These are phyloP conservation scores for Noccaea bulbosa DNA, from an alignment of 345 rosid species.

Conservation along the genomic window DNA sequence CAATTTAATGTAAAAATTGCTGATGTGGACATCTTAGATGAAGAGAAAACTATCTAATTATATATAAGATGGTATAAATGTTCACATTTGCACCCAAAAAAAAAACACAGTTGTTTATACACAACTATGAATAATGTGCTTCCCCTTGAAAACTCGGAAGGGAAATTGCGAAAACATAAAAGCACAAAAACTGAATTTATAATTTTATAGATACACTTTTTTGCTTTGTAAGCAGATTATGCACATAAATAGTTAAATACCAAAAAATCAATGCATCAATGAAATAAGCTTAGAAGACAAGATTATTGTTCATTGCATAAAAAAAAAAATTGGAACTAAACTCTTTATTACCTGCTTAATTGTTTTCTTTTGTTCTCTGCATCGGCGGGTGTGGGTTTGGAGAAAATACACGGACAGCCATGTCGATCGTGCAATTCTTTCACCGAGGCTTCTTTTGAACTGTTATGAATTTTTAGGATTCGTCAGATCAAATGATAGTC, in stretches of 20 bases:
- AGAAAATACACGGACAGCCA: conserved; percentile 58
- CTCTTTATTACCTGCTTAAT: conserved; percentile 59
- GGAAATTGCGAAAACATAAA: neutral
- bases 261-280: conserved; percentile 54
- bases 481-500: conserved; percentile 4
- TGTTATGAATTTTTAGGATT: conserved; percentile 41
- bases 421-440: conserved; percentile 74
- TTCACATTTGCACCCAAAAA: neutral
- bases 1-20: no score
- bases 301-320: neutral
- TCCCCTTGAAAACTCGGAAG: conserved; percentile 10
- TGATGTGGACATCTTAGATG: no score
- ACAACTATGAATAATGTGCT: conserved; percentile 23
- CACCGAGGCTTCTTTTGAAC: conserved; percentile 77
- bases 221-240: conserved; percentile 35
- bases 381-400: conserved; percentile 53
- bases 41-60: no score
- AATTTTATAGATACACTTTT: conserved; percentile 44
- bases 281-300: no score
- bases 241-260: conserved; percentile 60
- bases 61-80: no score
- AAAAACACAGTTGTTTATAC: conserved; percentile 19
- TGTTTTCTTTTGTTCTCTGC: conserved; percentile 67
- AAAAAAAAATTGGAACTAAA: conserved; percentile 46
- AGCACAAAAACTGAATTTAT: conserved; percentile 35